phyloP scores from a whole-genome alignment of 768 basidiomycete genomes.

The Boletus patriciae region DNA sequence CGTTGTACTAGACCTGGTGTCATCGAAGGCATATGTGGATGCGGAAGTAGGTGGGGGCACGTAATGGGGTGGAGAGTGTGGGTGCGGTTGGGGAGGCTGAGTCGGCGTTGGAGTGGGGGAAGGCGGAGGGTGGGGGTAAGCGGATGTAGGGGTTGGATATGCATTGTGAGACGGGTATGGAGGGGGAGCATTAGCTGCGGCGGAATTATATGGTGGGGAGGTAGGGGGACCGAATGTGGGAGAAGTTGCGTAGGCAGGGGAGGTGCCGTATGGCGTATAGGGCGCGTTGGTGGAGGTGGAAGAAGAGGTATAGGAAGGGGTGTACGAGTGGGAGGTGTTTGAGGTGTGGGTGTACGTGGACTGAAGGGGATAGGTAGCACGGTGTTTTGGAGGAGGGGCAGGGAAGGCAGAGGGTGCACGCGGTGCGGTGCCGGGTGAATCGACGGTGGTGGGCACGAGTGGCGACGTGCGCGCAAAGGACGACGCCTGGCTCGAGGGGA shows the following conservation, averaged over 20 bases:
- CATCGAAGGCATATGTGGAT: slow-evolving; percentile 23
- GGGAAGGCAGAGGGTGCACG: slow-evolving; percentile 15
- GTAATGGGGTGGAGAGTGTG: slow-evolving; percentile 24
- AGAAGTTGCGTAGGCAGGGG: slow-evolving; percentile 24
- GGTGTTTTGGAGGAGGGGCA: slow-evolving; percentile 21
- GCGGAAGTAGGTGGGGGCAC: slow-evolving; percentile 21
- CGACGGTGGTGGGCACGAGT: slow-evolving; percentile 31
- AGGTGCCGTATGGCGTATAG: slow-evolving; percentile 23
- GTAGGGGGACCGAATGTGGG: slow-evolving; percentile 26
- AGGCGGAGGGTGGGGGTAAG: slow-evolving; percentile 29
- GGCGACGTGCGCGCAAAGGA: slow-evolving; percentile 30
- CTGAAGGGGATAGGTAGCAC: slow-evolving; percentile 17
- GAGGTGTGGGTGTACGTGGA: slow-evolving; percentile 26
- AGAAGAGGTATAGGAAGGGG: slow-evolving; percentile 13
- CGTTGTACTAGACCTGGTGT: slow-evolving; percentile 15
- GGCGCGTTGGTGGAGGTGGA: slow-evolving; percentile 19
- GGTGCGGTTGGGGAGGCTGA: slow-evolving; percentile 21
- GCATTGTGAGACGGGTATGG: slow-evolving; percentile 19
- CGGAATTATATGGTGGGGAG: slow-evolving; percentile 19
- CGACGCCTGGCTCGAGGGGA: slow-evolving; percentile 9
- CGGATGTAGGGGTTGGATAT: slow-evolving; percentile 30
- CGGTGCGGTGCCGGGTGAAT: slow-evolving; percentile 10
- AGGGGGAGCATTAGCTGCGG: slow-evolving; percentile 10
- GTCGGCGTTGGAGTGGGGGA: slow-evolving; percentile 34
- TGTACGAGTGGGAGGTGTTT: slow-evolving; percentile 16